Conservation (phyloP, 1,139 yeast species). For the Hansenula lynferdii region DNA sequence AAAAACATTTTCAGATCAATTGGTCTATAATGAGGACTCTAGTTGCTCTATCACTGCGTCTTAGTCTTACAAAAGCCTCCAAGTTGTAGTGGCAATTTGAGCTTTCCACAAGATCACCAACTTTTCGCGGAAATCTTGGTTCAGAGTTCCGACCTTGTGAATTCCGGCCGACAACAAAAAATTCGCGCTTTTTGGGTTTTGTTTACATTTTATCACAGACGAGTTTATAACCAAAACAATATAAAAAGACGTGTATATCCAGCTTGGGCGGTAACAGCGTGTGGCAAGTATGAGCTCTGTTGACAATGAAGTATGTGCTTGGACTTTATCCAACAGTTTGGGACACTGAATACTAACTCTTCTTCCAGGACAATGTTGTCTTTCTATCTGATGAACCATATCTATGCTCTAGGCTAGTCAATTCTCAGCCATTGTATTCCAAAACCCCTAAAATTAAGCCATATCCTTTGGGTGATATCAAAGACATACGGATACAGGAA, state of each 20-base stretch:
- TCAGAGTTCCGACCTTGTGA: too few species aligned
- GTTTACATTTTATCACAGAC: conserved; percentile 1
- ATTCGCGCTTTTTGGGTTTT: too few species aligned
- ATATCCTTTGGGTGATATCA: conserved; percentile 38
- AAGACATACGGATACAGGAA: conserved; percentile 56
- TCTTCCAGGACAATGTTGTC: conserved; percentile 10
- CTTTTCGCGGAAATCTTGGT: too few species aligned
- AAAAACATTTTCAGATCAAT: conserved; percentile 59
- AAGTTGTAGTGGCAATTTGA: conserved; percentile 11
- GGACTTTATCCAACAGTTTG: conserved; percentile 3
- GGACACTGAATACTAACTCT: background rate
- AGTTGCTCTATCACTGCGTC: too few species aligned
- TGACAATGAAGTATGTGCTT: background rate
- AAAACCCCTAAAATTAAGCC: conserved; percentile 32
- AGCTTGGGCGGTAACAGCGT: too few species aligned
- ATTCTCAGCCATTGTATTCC: conserved; percentile 28
- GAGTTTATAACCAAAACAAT: background rate
- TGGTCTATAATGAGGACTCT: background rate
- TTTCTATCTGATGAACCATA: conserved; percentile 8
- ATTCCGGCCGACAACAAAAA: too few species aligned
- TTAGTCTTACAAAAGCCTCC: too few species aligned
- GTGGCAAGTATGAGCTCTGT: background rate
- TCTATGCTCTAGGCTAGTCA: conserved; percentile 23
- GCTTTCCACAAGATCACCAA: too few species aligned
- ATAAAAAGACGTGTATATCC: too few species aligned